Evolutionary conservation across 192 early-diverging fungal genomes (phyloP), one percentile per base, ranked within the genome.

Genomic region (Allomyces macrogynus): DNA sequence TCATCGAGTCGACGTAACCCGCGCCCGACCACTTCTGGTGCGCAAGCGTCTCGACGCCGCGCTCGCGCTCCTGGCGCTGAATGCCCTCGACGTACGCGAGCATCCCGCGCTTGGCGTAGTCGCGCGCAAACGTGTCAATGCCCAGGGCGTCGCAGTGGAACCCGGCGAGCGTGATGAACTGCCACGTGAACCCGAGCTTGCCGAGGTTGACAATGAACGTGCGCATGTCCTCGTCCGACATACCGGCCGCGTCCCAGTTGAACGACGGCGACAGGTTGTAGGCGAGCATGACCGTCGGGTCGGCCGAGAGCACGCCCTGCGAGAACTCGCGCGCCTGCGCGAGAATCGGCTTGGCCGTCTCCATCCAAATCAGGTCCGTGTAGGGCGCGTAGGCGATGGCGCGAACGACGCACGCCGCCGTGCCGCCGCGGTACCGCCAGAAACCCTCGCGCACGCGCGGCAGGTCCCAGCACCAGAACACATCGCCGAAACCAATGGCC

Each of bases 251-350:
- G 71, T 93, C 90, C 92, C 93, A 97, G 85, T 97, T 97, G 84
- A 95, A 97, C 25, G 89, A 92, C 24, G 95, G 95, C 44, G 87
- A 91, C 63, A 97, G 73, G 81, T 97, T 97, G 82, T 97, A 97
- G 23, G 92, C 88, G 32, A 97, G 83, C 85, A 90, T 86, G 64
- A 84, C 77, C 43, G 89, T 74, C 49, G 95, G 92, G 70, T 85
- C 79, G 42, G 79, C 82, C 65, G 81, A 75, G 65, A 80, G 82
- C 18, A 97, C 92, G 65, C 91, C 91, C 24, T 78, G 68, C 44
- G 92, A 65, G 74, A 97, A 97, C 78, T 94, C 83, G 70, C 86
- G 81, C 66, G 95, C 92, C 77, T 97, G 95, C 62, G 79, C 69
- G 66, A 87, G 80, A 67, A 95, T 94, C 27, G 95, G 95, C 71